Evolutionary conservation across 305 asterid species (phyloP).

Genomic region (Fraxinus albicans): DNA sequence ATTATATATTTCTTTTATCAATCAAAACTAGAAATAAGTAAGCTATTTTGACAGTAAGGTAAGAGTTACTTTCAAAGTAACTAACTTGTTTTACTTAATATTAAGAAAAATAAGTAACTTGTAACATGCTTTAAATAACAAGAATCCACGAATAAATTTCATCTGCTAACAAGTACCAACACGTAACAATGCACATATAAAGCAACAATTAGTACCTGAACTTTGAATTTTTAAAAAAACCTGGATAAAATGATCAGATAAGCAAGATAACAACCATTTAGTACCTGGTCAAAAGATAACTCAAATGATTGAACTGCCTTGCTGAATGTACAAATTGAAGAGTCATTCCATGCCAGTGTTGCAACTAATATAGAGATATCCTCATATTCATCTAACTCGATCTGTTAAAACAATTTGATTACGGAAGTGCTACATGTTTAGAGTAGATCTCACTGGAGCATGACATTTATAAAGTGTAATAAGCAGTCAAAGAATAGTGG

Average conservation of each 20-base stretch:
- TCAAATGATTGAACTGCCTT: slow-evolving; percentile 61
- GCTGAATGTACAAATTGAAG: slow-evolving; percentile 50
- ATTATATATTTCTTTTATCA: neutral
- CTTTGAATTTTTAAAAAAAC: slow-evolving; percentile 9
- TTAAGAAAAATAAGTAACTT: neutral
- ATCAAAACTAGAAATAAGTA: slow-evolving; percentile 3
- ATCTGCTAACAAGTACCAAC: neutral
- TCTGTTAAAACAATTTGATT: slow-evolving; percentile 47
- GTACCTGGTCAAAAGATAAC: slow-evolving; percentile 71
- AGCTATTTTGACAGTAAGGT: neutral
- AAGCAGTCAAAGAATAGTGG: slow-evolving; percentile 7
- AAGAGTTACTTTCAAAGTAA: neutral
- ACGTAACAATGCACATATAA: neutral
- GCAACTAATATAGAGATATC: slow-evolving; percentile 63
- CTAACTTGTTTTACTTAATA: neutral
- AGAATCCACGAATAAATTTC: neutral
- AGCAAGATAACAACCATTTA: slow-evolving; percentile 22
- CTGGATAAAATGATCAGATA: neutral
- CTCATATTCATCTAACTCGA: slow-evolving; percentile 76
- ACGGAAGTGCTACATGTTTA: slow-evolving; percentile 20
- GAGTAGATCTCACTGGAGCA: slow-evolving; percentile 1
- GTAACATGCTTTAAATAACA: neutral
- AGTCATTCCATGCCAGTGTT: slow-evolving; percentile 79
- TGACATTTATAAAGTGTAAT: neutral
- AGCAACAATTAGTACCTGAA: neutral